Evolutionary conservation across 1,284 basidiomycete species (phyloP).

Genomic region (Tetrapyrgos nigripes): DNA sequence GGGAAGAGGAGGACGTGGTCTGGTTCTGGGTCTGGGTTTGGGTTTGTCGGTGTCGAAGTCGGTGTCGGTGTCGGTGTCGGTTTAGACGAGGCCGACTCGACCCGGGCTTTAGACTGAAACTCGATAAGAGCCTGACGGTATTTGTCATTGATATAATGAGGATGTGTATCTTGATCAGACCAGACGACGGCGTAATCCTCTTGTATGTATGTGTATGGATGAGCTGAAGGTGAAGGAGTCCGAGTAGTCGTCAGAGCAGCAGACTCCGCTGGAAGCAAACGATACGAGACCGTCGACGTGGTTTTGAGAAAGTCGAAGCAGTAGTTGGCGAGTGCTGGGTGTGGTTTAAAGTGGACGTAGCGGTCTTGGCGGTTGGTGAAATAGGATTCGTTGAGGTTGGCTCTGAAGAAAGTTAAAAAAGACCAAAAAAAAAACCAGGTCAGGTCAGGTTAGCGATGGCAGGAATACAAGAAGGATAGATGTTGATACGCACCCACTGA

Average conservation of each 20-base stretch:
- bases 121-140: slow-evolving; percentile 51
- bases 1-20: slow-evolving; percentile 74
- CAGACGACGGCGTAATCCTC: slow-evolving; percentile 58
- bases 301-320: slow-evolving; percentile 81
- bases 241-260: slow-evolving; percentile 1
- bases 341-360: slow-evolving; percentile 79
- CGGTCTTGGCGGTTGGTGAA: slow-evolving; percentile 96
- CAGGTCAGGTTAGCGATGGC: not conserved
- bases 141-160: slow-evolving; percentile 64
- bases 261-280: slow-evolving; percentile 47
- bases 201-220: slow-evolving; percentile 34
- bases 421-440: slow-evolving; percentile 9
- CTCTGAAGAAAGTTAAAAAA: slow-evolving; percentile 66
- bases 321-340: slow-evolving; percentile 78
- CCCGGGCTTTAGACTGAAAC: slow-evolving; percentile 58
- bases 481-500: slow-evolving; percentile 80
- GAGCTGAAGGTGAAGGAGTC: not conserved
- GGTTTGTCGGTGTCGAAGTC: slow-evolving; percentile 24
- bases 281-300: slow-evolving; percentile 80
- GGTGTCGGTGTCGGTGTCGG: too few species aligned
- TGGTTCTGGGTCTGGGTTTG: not conserved
- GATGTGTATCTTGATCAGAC: slow-evolving; percentile 60
- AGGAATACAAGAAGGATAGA: not conserved
- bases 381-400: slow-evolving; percentile 95
- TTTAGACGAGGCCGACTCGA: too few species aligned